Evolutionary conservation across 1,139 yeast species (phyloP).

Genomic region (Magnusiomyces suaveolens): DNA sequence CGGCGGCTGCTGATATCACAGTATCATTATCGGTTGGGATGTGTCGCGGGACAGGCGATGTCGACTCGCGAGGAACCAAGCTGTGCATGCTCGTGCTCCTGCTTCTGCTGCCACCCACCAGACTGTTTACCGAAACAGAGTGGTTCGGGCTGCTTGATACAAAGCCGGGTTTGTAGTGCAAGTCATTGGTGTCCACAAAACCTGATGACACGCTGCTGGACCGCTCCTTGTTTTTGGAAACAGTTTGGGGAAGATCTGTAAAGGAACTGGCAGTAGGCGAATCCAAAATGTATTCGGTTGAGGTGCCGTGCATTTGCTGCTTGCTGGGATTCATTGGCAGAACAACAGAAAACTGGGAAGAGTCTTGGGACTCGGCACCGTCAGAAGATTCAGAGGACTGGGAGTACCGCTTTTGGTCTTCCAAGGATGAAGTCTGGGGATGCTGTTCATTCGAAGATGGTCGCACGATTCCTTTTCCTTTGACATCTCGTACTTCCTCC

Average conservation of each 20-base stretch:
- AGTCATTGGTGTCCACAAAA: too few species aligned
- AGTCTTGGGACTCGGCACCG: slow-evolving; percentile 2
- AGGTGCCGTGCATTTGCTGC: not conserved
- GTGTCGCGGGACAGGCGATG: slow-evolving; percentile 8
- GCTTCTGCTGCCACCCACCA: not conserved
- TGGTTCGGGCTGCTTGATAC: not conserved
- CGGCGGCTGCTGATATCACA: slow-evolving; percentile 3
- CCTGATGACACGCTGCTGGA: too few species aligned
- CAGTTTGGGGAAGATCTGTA: not conserved
- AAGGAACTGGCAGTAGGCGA: not conserved
- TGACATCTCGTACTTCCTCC: not conserved
- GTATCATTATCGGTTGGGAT: not conserved
- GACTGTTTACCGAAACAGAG: not conserved
- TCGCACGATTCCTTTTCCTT: not conserved
- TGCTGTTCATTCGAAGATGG: not conserved
- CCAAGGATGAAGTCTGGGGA: too few species aligned
- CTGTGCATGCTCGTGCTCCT: not conserved
- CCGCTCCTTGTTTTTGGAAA: too few species aligned
- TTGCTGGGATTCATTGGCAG: not conserved
- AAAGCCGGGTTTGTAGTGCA: not conserved
- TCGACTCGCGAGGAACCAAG: not conserved
- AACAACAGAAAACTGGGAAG: not conserved
- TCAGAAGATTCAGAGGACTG: slow-evolving; percentile 4
- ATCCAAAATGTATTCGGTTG: slow-evolving; percentile 5
- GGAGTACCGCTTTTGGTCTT: too few species aligned